A percentile compares a stretch with the other conserved stretches of the same genome.
Conservation (phyloP, 179 eudicot species). For the Beta macrorhiza region DNA sequence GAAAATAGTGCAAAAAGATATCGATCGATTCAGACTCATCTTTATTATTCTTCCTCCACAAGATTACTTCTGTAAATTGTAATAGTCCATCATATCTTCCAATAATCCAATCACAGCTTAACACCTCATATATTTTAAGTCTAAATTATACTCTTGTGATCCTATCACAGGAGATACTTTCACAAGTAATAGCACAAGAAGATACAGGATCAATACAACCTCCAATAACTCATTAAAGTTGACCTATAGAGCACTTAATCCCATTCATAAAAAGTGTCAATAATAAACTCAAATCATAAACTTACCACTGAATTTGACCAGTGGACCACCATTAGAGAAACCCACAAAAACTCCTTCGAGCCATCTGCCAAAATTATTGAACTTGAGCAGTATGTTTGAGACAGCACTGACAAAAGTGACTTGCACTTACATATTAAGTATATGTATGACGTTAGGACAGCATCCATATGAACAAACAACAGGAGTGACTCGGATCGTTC, state of each 20-base stretch:
- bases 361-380: conserved; percentile 33
- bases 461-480: background rate
- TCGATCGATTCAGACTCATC: background rate
- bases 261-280: background rate
- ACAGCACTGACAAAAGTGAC: background rate
- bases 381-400: background rate
- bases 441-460: background rate
- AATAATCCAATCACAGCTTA: background rate
- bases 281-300: background rate
- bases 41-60: background rate
- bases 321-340: conserved; percentile 17
- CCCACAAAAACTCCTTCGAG: conserved; percentile 37
- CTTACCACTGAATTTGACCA: conserved; percentile 35
- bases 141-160: background rate
- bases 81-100: background rate
- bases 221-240: background rate
- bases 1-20: background rate
- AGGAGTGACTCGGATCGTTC: background rate
- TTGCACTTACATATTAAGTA: background rate
- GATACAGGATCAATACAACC: background rate
- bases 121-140: background rate
- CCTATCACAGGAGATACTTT: background rate
- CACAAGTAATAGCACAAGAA: conserved; percentile 1
- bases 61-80: background rate
- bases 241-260: background rate